Evolutionary conservation across 768 basidiomycete genomes (phyloP).

Genomic region (Tulasnella sp.): DNA sequence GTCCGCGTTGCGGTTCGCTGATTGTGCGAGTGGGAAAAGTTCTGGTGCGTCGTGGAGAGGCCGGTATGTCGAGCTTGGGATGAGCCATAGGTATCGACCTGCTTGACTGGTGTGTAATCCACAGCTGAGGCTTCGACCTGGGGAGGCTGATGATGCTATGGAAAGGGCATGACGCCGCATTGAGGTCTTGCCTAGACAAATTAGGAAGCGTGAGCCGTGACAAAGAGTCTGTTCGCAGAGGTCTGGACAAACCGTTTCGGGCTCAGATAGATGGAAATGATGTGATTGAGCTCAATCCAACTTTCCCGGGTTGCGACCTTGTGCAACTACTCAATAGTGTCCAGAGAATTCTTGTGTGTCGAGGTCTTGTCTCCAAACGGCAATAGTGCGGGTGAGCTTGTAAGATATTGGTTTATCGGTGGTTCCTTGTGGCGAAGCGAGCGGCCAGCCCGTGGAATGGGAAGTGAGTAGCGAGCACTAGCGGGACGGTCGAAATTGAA

Average conservation of each 20-base stretch:
- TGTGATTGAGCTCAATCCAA: background rate
- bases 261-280: background rate
- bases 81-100: background rate
- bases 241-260: background rate
- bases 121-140: background rate
- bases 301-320: background rate
- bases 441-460: background rate
- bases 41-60: background rate
- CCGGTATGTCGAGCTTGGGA: background rate
- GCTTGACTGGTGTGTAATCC: background rate
- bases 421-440: too few species aligned
- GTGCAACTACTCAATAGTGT: too few species aligned
- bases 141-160: background rate
- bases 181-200: background rate
- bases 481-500: background rate
- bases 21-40: background rate
- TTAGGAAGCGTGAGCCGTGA: background rate
- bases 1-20: background rate
- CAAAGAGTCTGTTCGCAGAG: background rate
- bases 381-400: too few species aligned
- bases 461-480: background rate
- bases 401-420: too few species aligned
- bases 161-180: background rate
- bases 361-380: background rate
- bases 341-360: background rate